Conservation (phyloP, 1,284 basidiomycete genomes). For the Ceratobasidium sp. region DNA sequence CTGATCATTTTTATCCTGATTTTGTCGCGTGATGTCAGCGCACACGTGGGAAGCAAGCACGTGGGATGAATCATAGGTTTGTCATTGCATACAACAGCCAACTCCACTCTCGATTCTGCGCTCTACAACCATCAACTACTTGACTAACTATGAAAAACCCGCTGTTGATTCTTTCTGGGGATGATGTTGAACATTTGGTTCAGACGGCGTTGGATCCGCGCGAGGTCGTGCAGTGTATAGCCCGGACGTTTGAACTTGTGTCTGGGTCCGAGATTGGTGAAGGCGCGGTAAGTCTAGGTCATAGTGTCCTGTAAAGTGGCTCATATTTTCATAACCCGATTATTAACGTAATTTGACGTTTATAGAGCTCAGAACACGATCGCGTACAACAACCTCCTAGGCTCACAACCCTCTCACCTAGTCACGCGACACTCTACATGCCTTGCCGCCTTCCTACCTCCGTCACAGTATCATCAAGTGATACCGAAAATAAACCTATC, state of each 20-base stretch:
- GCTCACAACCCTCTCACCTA: slow-evolving; percentile 52
- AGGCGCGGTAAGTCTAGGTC: slow-evolving; percentile 18
- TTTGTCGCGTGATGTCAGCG: slow-evolving; percentile 33
- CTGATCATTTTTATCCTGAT: slow-evolving; percentile 16
- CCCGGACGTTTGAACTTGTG: slow-evolving; percentile 38
- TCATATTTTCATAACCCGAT: too few relatives aligned
- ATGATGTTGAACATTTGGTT: slow-evolving; percentile 31
- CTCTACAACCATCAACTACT: slow-evolving; percentile 14
- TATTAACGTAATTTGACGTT: too few relatives aligned
- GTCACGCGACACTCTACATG: slow-evolving; percentile 78
- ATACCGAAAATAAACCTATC: slow-evolving; percentile 40
- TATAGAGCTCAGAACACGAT: slow-evolving; percentile 33
- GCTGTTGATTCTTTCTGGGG: slow-evolving; percentile 23
- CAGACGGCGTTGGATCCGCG: slow-evolving; percentile 27
- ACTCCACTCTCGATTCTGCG: neutral
- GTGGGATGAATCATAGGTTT: slow-evolving; percentile 6
- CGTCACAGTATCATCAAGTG: neutral
- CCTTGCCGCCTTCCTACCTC: slow-evolving; percentile 68
- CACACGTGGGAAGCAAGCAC: neutral
- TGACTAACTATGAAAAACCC: slow-evolving; percentile 4
- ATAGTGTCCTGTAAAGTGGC: neutral
- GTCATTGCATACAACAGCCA: neutral
- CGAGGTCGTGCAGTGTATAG: slow-evolving; percentile 37
- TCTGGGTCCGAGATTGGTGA: slow-evolving; percentile 38
- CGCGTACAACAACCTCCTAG: slow-evolving; percentile 42